Conservation (phyloP, 257 asterid genomes). For the Cinchona pubescens region DNA sequence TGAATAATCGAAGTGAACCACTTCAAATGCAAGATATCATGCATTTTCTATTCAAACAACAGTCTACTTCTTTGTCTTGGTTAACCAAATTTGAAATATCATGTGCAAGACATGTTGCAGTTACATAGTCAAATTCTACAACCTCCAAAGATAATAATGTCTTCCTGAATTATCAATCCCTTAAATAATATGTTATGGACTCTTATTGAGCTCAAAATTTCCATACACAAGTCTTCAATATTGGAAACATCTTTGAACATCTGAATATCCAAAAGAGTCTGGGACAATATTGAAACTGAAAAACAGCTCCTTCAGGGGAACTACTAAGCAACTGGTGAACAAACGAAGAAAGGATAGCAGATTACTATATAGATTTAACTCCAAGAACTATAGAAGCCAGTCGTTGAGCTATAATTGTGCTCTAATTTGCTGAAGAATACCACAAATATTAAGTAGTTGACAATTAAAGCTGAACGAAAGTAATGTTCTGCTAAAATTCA, state of each 20-base stretch:
- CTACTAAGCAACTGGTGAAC: not conserved
- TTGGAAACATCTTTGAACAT: not conserved
- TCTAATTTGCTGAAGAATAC: not conserved
- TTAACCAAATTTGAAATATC: not conserved
- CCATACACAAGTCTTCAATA: not conserved
- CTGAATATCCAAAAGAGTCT: not conserved
- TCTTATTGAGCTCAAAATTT: too few relatives aligned
- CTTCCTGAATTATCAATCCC: not conserved
- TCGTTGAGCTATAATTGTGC: not conserved
- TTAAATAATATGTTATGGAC: not conserved
- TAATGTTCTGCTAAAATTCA: not conserved
- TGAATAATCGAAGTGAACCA: not conserved
- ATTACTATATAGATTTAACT: not conserved
- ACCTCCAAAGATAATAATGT: not conserved
- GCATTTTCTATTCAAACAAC: not conserved
- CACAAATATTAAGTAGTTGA: not conserved
- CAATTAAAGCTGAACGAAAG: not conserved
- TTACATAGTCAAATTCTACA: not conserved
- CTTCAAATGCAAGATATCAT: not conserved
- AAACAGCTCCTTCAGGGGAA: not conserved
- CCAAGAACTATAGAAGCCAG: not conserved
- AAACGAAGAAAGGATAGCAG: not conserved
- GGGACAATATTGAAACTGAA: not conserved
- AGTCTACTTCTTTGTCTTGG: not conserved
- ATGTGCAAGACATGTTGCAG: not conserved